A percentile compares a stretch with the other conserved stretches of the same genome.
Conservation (phyloP, 164 flowering plant species). For the Umbellularia californica region DNA sequence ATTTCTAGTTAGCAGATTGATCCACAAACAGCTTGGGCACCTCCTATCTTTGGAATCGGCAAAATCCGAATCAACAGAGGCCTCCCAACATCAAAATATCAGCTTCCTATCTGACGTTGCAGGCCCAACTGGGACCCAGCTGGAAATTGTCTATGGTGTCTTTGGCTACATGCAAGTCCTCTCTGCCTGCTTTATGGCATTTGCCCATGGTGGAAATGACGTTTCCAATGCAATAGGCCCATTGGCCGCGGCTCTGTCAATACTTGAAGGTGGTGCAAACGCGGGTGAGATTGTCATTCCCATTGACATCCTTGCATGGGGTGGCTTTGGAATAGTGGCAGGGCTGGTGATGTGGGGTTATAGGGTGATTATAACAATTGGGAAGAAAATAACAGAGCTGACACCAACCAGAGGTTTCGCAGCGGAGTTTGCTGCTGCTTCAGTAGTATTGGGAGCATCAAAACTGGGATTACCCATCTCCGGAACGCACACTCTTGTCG, state of each 20-base stretch:
- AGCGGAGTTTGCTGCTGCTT: constrained; percentile 99
- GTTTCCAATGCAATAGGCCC: constrained; percentile 99
- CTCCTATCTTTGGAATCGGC: constrained; percentile 43
- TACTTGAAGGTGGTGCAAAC: constrained; percentile 58
- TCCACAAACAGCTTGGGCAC: constrained; percentile 80
- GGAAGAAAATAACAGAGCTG: constrained; percentile 94
- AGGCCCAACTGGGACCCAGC: constrained; percentile 89
- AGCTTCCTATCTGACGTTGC: constrained; percentile 83
- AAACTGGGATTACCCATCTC: constrained; percentile 95
- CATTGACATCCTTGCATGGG: constrained; percentile 93
- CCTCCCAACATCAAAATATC: constrained; percentile 23
- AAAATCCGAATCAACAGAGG: constrained; percentile 28
- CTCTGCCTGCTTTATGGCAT: constrained; percentile 99
- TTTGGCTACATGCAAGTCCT: constrained; percentile 97
- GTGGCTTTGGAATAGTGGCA: constrained; percentile 97
- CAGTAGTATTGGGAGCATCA: constrained; percentile 88
- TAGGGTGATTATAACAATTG: constrained; percentile 93
- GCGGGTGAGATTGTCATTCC: constrained; percentile 82
- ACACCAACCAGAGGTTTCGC: constrained; percentile 98
- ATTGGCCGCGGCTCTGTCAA: constrained; percentile 82
- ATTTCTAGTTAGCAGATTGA: constrained; percentile 49
- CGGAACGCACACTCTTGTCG: constrained; percentile 95
- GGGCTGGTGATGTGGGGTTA: constrained; percentile 96
- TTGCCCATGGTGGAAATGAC: constrained; percentile 98
- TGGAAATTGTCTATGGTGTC: constrained; percentile 88